These are phyloP conservation scores for Thermoascus crustaceus DNA, from an alignment of 2,329 filamentous ascomycete species.

Conservation along the genomic window DNA sequence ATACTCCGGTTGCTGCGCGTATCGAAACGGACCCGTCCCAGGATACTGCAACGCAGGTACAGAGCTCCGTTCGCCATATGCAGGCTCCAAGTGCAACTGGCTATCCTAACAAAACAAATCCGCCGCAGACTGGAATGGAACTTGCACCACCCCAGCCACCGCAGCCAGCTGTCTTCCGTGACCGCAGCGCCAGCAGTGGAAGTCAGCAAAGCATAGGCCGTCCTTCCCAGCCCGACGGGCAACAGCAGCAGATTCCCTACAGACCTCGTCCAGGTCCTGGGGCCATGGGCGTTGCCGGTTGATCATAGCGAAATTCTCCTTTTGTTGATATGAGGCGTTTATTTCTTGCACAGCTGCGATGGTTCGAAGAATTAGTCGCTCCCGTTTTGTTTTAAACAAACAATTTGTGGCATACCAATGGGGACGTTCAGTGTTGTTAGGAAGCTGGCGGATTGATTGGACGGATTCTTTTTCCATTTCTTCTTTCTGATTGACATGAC, in stretches of 20 bases:
- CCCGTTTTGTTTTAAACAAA: constrained; percentile 7
- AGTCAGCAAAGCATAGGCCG: constrained; percentile 19
- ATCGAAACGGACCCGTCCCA: constrained; percentile 82
- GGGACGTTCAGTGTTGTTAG: constrained; percentile 23
- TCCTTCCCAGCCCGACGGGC: constrained; percentile 18
- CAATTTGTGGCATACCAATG: constrained; percentile 13
- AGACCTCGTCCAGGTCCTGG: constrained; percentile 28
- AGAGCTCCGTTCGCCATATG: constrained; percentile 74
- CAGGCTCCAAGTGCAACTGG: constrained; percentile 34
- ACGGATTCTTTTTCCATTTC: constrained; percentile 19
- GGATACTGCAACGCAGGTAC: constrained; percentile 64
- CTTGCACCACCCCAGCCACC: constrained; percentile 17
- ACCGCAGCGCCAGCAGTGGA: constrained; percentile 27
- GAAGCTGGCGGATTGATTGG: constrained; percentile 21
- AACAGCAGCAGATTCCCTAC: constrained; percentile 28
- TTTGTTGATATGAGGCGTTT: constrained; percentile 5
- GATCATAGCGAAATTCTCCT: constrained; percentile 9
- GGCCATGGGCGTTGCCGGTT: constrained; percentile 33
- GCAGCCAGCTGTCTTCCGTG: constrained; percentile 19
- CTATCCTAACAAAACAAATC: constrained; percentile 21
- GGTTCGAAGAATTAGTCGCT: neutral
- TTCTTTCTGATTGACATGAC: constrained; percentile 13
- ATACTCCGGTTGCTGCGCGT: constrained; percentile 46
- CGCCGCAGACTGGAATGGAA: constrained; percentile 16
- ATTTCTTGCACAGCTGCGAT: constrained; percentile 14